A percentile compares a stretch with the other conserved stretches of the same genome.
These are phyloP conservation scores for Fomes fomentarius DNA, from an alignment of 1,284 basidiomycete species.

Conservation along the genomic window DNA sequence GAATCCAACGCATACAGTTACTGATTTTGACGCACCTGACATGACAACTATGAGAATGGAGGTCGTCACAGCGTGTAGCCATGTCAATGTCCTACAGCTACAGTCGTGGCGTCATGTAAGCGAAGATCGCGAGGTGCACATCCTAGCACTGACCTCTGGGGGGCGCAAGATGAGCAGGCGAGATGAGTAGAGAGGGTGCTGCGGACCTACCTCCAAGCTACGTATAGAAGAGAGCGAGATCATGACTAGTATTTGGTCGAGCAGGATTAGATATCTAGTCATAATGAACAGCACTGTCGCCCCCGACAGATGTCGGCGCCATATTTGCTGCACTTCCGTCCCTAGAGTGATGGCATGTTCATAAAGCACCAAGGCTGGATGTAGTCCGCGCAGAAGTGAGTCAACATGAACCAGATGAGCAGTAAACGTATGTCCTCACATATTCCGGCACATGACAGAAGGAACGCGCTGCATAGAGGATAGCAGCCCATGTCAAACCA, in stretches of 20 bases:
- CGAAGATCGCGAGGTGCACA: too few species aligned
- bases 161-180: too few species aligned
- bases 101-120: too few species aligned
- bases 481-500: too few species aligned
- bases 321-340: slow-evolving; percentile 20
- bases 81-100: slow-evolving; percentile 12
- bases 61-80: slow-evolving; percentile 14
- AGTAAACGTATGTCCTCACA: background rate
- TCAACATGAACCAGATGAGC: too few species aligned
- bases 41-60: slow-evolving; percentile 12
- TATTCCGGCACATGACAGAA: slow-evolving; percentile 12
- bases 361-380: slow-evolving; percentile 16
- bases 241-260: slow-evolving; percentile 12
- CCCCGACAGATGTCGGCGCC: slow-evolving; percentile 13
- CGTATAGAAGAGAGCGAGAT: slow-evolving; percentile 11
- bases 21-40: slow-evolving; percentile 11
- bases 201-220: slow-evolving; percentile 7
- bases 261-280: slow-evolving; percentile 21
- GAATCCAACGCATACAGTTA: background rate
- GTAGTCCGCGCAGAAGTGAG: too few species aligned
- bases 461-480: slow-evolving; percentile 12
- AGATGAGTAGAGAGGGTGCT: too few species aligned
- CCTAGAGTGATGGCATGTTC: slow-evolving; percentile 20
- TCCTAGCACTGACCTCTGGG: slow-evolving; percentile 4
- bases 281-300: slow-evolving; percentile 17